Percentiles rank a stretch among this genome's conserved stretches.
Conservation (phyloP, 352 stramenopile species). For the Thraustotheca clavata region DNA sequence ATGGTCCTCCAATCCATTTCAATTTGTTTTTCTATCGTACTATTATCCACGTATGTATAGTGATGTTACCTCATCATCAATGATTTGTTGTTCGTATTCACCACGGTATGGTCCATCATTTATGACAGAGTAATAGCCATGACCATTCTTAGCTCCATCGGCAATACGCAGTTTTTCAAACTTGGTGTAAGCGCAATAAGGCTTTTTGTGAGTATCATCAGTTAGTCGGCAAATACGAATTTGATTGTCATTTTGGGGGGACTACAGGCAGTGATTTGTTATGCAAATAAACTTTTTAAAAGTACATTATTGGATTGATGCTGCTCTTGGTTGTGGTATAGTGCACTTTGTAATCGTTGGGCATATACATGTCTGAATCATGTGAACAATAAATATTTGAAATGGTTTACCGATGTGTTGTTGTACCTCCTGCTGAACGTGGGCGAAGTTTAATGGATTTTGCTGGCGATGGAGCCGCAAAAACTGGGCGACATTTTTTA, state of each 20-base stretch:
- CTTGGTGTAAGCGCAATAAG: constrained; percentile 53
- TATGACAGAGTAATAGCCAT: constrained; percentile 63
- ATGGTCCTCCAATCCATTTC: constrained; percentile 60
- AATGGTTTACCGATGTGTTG: neutral
- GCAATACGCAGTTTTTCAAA: constrained; percentile 39
- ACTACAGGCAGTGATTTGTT: neutral
- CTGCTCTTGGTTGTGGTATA: neutral
- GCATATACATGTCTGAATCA: neutral
- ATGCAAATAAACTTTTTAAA: neutral
- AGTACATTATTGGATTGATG: neutral
- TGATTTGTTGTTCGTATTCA: constrained; percentile 33
- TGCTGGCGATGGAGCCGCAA: constrained; percentile 41
- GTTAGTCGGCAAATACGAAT: constrained; percentile 50
- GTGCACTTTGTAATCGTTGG: neutral
- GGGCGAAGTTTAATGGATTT: constrained; percentile 26
- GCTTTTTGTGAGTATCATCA: constrained; percentile 54
- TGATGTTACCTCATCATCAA: constrained; percentile 40
- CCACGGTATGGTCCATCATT: constrained; percentile 72
- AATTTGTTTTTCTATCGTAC: constrained; percentile 42
- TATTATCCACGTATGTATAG: neutral
- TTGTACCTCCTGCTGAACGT: constrained; percentile 3
- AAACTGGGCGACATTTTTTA: constrained; percentile 55
- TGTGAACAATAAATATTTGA: neutral
- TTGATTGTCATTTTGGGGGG: neutral
- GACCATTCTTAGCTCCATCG: constrained; percentile 13